Percentiles rank a stretch among this genome's conserved stretches.
These are phyloP conservation scores for Chiua virens DNA, from an alignment of 768 basidiomycete species.

Conservation along the genomic window DNA sequence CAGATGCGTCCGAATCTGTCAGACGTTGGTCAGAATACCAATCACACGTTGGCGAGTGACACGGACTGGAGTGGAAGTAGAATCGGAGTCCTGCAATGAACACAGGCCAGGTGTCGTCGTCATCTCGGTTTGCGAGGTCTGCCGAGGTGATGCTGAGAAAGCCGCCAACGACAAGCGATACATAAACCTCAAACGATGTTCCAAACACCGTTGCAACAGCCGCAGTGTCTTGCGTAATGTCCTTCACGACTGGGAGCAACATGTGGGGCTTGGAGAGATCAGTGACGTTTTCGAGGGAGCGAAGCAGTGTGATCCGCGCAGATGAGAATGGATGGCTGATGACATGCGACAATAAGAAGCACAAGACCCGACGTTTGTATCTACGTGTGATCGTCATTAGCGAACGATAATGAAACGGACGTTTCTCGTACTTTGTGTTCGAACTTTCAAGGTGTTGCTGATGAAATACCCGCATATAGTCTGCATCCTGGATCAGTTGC, in stretches of 20 bases:
- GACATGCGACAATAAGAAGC: constrained; percentile 80
- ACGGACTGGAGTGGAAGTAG: constrained; percentile 49
- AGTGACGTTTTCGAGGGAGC: constrained; percentile 38
- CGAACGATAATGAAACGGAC: constrained; percentile 33
- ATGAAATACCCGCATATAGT: constrained; percentile 61
- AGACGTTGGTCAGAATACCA: neutral
- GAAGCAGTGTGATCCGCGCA: constrained; percentile 57
- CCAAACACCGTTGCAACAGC: constrained; percentile 37
- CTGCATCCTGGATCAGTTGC: constrained; percentile 59
- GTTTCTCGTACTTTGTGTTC: constrained; percentile 44
- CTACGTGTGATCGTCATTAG: constrained; percentile 35
- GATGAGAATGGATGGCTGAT: constrained; percentile 49
- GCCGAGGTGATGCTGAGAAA: constrained; percentile 50
- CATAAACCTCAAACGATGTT: constrained; percentile 35
- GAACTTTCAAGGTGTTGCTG: constrained; percentile 48
- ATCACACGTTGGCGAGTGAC: neutral
- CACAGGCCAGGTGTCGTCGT: constrained; percentile 46
- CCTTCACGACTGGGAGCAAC: constrained; percentile 58
- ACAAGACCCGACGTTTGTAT: constrained; percentile 69
- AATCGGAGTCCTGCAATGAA: constrained; percentile 45
- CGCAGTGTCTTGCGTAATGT: constrained; percentile 27
- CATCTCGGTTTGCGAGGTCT: constrained; percentile 45
- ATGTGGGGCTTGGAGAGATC: constrained; percentile 49
- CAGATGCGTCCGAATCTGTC: constrained; percentile 40
- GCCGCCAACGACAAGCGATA: constrained; percentile 39